These are phyloP conservation scores for Cupressus sempervirens DNA, from an alignment of 75 land plant genomes.

Conservation along the genomic window DNA sequence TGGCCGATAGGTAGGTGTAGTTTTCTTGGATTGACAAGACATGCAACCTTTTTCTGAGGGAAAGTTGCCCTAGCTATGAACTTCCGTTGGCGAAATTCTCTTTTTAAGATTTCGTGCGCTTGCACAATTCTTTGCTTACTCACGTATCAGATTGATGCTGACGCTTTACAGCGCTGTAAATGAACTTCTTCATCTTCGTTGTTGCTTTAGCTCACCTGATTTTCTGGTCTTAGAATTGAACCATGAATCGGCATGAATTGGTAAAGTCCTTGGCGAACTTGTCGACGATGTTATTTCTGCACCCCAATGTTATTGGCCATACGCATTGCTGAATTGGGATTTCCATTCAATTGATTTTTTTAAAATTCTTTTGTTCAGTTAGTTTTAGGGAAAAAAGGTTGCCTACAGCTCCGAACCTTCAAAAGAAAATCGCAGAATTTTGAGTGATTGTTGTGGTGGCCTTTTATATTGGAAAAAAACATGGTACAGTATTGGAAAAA, in stretches of 20 bases:
- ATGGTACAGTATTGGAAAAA: not conserved
- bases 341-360: not conserved
- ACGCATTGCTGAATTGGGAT: not conserved
- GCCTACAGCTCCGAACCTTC: too few species aligned
- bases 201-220: not conserved
- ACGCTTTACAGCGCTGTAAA: not conserved
- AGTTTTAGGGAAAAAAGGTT: not conserved
- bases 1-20: not conserved
- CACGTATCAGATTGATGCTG: not conserved
- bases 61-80: not conserved
- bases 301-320: not conserved
- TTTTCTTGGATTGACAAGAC: not conserved
- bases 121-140: not conserved
- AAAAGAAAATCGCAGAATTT: too few species aligned
- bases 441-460: not conserved
- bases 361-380: not conserved
- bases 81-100: too few species aligned
- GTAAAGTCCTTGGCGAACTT: not conserved
- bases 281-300: not conserved
- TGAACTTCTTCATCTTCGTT: not conserved
- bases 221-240: not conserved
- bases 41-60: not conserved
- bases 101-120: not conserved
- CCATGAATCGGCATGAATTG: not conserved
- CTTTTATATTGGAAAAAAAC: not conserved